Conservation (phyloP, 1,284 basidiomycete species). For the Mycena sp. region DNA sequence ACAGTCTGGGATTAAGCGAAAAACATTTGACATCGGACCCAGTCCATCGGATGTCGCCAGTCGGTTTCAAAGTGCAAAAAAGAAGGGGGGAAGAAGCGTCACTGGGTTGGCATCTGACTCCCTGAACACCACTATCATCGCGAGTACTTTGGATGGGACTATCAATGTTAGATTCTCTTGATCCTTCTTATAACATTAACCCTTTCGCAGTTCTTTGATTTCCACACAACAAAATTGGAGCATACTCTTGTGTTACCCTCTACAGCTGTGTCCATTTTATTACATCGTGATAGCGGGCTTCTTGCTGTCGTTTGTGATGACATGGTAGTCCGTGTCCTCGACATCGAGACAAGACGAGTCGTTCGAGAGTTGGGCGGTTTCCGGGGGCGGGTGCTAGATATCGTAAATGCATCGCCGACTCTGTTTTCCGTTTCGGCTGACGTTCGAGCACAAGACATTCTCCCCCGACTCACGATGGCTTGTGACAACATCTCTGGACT, state of each 20-base stretch:
- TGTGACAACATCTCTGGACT: conserved; percentile 89
- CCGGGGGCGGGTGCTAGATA: conserved; percentile 83
- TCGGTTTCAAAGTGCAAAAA: conserved; percentile 51
- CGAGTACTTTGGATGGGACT: conserved; percentile 88
- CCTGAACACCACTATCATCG: conserved; percentile 85
- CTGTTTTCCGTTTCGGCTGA: conserved; percentile 5
- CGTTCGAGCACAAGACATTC: conserved; percentile 70
- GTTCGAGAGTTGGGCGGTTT: conserved; percentile 91
- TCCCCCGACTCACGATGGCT: conserved; percentile 96
- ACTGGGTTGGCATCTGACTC: conserved; percentile 90
- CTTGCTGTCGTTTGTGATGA: conserved; percentile 90
- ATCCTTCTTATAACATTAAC: neutral
- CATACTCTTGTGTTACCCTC: conserved; percentile 76
- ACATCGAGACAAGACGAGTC: conserved; percentile 89
- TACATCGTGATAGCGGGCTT: conserved; percentile 91
- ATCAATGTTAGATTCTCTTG: conserved; percentile 71
- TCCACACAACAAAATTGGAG: conserved; percentile 83
- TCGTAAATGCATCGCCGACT: conserved; percentile 58
- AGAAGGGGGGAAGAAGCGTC: conserved; percentile 69
- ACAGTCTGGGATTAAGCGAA: conserved; percentile 92
- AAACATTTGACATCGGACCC: conserved; percentile 75
- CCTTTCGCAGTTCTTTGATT: conserved; percentile 90
- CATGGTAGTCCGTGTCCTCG: conserved; percentile 83
- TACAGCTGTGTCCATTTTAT: conserved; percentile 73
- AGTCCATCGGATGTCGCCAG: conserved; percentile 63